phyloP scores from a whole-genome alignment of 1,139 yeast species.

The Diutina mesorugosa region DNA sequence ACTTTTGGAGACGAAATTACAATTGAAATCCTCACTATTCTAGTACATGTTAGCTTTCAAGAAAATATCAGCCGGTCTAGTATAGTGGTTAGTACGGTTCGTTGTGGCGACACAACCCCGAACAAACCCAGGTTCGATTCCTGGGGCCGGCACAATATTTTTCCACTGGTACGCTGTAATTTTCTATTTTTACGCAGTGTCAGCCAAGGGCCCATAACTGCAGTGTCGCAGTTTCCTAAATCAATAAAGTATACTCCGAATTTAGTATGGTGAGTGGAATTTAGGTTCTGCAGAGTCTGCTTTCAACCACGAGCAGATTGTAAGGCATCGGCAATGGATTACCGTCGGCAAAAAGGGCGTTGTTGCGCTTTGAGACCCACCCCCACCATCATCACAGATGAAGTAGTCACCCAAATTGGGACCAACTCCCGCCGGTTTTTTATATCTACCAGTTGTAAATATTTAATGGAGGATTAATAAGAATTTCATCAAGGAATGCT shows the following conservation, averaged over 20 bases:
- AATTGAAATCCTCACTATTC: background rate
- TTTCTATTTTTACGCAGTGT: background rate
- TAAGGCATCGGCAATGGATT: background rate
- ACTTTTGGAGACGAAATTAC: too few species aligned
- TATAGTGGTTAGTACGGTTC: constrained; percentile 44
- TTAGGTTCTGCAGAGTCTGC: background rate
- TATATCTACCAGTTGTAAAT: too few species aligned
- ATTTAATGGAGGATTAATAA: too few species aligned
- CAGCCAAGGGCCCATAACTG: background rate
- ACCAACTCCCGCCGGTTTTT: too few species aligned
- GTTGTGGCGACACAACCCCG: constrained; percentile 30
- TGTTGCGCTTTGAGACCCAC: too few species aligned
- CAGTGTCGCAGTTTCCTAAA: background rate
- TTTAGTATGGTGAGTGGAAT: background rate
- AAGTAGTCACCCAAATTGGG: too few species aligned
- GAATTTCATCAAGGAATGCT: too few species aligned
- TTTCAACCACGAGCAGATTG: background rate
- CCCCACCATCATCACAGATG: too few species aligned
- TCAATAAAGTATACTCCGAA: background rate
- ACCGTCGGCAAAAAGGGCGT: too few species aligned
- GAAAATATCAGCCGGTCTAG: constrained; percentile 7
- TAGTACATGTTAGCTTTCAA: background rate
- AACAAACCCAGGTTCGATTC: constrained; percentile 44
- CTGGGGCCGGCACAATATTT: constrained; percentile 33
- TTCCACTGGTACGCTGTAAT: background rate